phyloP scores from a whole-genome alignment of 345 rosid species.

The Acer negundo region DNA sequence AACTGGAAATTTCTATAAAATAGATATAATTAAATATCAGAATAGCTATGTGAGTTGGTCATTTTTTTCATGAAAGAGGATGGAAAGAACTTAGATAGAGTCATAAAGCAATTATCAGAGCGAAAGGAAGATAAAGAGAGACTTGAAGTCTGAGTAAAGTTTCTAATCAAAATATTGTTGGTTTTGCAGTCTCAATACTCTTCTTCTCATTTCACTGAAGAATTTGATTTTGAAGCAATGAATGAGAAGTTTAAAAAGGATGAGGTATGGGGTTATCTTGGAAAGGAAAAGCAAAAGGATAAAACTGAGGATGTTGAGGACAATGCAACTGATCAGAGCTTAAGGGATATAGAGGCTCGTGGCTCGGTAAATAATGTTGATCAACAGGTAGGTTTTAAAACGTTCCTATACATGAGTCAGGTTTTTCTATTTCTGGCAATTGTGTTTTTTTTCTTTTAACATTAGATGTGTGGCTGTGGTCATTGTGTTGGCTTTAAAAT shows the following conservation, averaged over 20 bases:
- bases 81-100: neutral
- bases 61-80: neutral
- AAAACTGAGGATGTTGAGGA: conserved; percentile 18
- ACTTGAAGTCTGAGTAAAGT: neutral
- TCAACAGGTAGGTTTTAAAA: conserved; percentile 20
- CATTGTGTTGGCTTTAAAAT: neutral
- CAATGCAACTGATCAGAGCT: conserved; percentile 11
- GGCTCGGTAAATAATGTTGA: conserved; percentile 18
- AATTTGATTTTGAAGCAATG: conserved; percentile 81
- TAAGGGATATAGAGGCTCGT: conserved; percentile 9
- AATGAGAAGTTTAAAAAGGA: conserved; percentile 70
- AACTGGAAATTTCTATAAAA: neutral
- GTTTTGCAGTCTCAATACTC: conserved; percentile 27
- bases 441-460: too few relatives aligned
- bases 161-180: conserved; percentile 19
- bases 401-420: neutral
- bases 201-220: conserved; percentile 47
- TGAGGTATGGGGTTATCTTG: conserved; percentile 67
- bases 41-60: neutral
- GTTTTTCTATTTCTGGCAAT: neutral
- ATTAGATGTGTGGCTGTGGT: neutral
- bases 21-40: neutral
- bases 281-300: conserved; percentile 37
- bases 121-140: neutral
- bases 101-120: neutral